A percentile compares a stretch with the other conserved stretches of the same genome.
Conservation (phyloP, 495 filamentous ascomycete genomes). For the Trypethelium eluteriae region DNA sequence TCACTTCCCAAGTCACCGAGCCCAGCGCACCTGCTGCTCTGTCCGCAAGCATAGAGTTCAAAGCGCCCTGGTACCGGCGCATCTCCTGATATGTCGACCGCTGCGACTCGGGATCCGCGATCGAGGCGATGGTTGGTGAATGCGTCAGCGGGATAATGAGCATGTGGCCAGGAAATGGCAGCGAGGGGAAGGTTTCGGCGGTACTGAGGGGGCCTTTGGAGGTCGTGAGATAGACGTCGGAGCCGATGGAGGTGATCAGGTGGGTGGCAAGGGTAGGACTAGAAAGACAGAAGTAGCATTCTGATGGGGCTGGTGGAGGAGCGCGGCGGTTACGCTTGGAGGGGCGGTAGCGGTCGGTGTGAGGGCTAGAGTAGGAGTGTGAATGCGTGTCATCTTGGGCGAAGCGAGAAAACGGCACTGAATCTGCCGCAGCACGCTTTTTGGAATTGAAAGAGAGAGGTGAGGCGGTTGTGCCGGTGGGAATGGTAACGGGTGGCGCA, state of each 20-base stretch:
- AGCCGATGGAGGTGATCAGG: constrained; percentile 79
- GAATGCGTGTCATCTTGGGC: constrained; percentile 35
- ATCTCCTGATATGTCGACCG: constrained; percentile 64
- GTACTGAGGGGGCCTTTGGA: constrained; percentile 84
- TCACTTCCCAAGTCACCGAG: constrained; percentile 86
- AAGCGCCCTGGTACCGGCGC: constrained; percentile 60
- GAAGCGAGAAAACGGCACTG: constrained; percentile 43
- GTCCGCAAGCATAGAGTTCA: constrained; percentile 58
- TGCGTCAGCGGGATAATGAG: constrained; percentile 86
- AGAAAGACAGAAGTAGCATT: constrained; percentile 91
- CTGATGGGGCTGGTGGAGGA: constrained; percentile 61
- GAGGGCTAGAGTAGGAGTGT: constrained; percentile 16
- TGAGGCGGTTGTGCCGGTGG: constrained; percentile 60
- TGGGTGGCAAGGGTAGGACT: constrained; percentile 76
- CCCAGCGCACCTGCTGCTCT: constrained; percentile 47
- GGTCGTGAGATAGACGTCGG: constrained; percentile 77
- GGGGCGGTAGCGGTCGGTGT: constrained; percentile 24
- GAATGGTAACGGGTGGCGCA: constrained; percentile 49
- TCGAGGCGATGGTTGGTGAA: constrained; percentile 54
- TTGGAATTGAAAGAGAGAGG: constrained; percentile 50
- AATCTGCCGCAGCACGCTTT: constrained; percentile 52
- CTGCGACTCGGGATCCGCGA: constrained; percentile 50
- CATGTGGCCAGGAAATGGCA: constrained; percentile 76
- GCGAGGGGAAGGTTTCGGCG: constrained; percentile 53
- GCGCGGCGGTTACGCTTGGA: constrained; percentile 48